A percentile compares a stretch with the other conserved stretches of the same genome.
These are phyloP conservation scores for Gossypium aridum DNA, from an alignment of 441 rosid species.

Conservation along the genomic window DNA sequence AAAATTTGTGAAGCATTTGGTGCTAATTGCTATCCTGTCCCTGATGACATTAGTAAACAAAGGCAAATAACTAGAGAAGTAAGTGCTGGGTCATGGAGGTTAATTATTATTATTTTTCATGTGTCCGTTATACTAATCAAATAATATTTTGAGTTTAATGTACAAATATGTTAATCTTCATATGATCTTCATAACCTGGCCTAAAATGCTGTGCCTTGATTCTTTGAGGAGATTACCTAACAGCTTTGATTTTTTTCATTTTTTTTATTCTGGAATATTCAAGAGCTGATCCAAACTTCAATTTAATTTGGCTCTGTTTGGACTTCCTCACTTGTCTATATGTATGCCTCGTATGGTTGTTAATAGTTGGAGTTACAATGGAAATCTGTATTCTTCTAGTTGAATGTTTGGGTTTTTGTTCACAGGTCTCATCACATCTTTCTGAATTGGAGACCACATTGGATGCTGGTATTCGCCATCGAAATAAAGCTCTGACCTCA, in stretches of 20 bases:
- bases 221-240: background rate
- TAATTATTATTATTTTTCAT: background rate
- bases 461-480: constrained; percentile 82
- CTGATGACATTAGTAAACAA: constrained; percentile 80
- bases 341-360: background rate
- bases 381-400: constrained; percentile 5
- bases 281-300: background rate
- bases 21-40: constrained; percentile 91
- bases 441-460: constrained; percentile 94
- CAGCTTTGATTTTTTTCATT: constrained; percentile 2
- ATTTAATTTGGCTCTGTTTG: constrained; percentile 6
- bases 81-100: constrained; percentile 25
- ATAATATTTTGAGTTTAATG: background rate
- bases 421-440: constrained; percentile 79
- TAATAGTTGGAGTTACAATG: background rate
- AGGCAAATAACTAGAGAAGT: constrained; percentile 90
- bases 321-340: background rate
- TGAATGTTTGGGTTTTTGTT: constrained; percentile 27
- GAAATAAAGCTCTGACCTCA: constrained; percentile 67
- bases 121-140: background rate
- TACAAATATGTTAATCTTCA: background rate
- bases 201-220: constrained; percentile 6
- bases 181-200: background rate
- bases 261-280: background rate
- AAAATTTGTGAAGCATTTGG: constrained; percentile 96